phyloP scores from a whole-genome alignment of 1,139 yeast genomes.

The Hyphopichia burtonii region DNA sequence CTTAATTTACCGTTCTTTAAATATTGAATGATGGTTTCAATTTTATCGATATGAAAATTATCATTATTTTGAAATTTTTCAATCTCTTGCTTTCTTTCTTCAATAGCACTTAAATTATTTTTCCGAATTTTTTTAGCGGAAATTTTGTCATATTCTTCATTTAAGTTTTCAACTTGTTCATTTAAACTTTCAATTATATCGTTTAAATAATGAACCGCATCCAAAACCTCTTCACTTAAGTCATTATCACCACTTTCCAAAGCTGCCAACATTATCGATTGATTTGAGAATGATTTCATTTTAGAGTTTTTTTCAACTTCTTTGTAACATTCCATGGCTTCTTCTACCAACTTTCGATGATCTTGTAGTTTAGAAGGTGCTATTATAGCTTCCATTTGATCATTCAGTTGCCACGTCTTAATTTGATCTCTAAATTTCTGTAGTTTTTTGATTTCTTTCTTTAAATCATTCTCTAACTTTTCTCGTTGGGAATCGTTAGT shows the following conservation, averaged over 20 bases:
- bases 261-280: slow-evolving; percentile 47
- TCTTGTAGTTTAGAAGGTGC: slow-evolving; percentile 40
- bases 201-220: slow-evolving; percentile 32
- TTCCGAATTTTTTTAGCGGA: slow-evolving; percentile 42
- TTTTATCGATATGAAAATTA: slow-evolving; percentile 40
- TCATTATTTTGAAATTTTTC: slow-evolving; percentile 34
- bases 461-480: slow-evolving; percentile 86
- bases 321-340: slow-evolving; percentile 50
- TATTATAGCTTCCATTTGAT: slow-evolving; percentile 43
- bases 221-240: slow-evolving; percentile 36
- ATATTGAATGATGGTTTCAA: slow-evolving; percentile 30
- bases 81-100: slow-evolving; percentile 44
- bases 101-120: slow-evolving; percentile 36
- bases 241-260: slow-evolving; percentile 27
- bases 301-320: slow-evolving; percentile 47
- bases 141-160: slow-evolving; percentile 38
- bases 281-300: slow-evolving; percentile 48
- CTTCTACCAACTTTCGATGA: slow-evolving; percentile 43
- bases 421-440: slow-evolving; percentile 95
- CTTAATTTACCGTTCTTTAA: slow-evolving; percentile 30
- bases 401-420: slow-evolving; percentile 76
- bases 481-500: slow-evolving; percentile 93
- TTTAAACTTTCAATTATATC: slow-evolving; percentile 29
- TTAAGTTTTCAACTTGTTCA: slow-evolving; percentile 36
- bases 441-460: slow-evolving; percentile 92